Conservation (phyloP, 2,329 filamentous ascomycete genomes). For the Daldinia sp. region DNA sequence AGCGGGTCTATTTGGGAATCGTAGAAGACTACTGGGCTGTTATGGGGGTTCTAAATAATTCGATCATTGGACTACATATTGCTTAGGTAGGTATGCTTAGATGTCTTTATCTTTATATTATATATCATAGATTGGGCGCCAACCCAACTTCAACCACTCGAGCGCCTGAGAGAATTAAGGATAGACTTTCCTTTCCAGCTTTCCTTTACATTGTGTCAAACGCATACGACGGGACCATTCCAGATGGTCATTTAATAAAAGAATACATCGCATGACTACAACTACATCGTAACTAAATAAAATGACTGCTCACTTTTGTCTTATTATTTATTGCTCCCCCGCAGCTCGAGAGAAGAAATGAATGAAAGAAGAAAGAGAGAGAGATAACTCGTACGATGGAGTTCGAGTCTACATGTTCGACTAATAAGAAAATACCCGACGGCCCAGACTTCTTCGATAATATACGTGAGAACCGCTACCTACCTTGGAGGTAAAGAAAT, state of each 20-base stretch:
- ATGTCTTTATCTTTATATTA: not conserved
- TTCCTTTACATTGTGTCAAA: not conserved
- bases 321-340: not conserved
- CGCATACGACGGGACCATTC: slow-evolving; percentile 1
- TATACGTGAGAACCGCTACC: not conserved
- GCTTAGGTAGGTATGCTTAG: not conserved
- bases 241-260: no score
- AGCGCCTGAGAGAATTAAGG: not conserved
- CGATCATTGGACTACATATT: not conserved
- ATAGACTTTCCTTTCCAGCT: not conserved
- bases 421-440: slow-evolving; percentile 13
- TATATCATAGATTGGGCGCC: not conserved
- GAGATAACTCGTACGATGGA: slow-evolving; percentile 26
- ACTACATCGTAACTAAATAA: not conserved
- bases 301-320: not conserved
- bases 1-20: not conserved
- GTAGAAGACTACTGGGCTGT: not conserved
- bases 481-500: not conserved
- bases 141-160: not conserved
- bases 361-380: no score
- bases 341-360: not conserved
- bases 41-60: not conserved
- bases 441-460: slow-evolving; percentile 13
- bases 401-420: not conserved
- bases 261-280: not conserved